These are phyloP conservation scores for Hansenula sp. DNA, from an alignment of 1,139 yeast species.

Conservation along the genomic window DNA sequence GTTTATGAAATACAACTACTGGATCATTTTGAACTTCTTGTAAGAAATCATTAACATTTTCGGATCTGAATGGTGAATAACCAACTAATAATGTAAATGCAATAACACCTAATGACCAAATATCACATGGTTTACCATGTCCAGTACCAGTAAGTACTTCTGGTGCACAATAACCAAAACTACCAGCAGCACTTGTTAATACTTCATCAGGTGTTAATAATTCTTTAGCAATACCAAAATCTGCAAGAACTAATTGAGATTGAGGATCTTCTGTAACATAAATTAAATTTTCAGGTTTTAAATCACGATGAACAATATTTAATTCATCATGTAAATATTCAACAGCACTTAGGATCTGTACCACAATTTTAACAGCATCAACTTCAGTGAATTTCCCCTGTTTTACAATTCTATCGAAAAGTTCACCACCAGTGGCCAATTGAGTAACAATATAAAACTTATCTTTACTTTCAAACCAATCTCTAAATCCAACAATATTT, in stretches of 20 bases:
- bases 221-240: constrained; percentile 87
- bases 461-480: constrained; percentile 85
- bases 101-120: constrained; percentile 91
- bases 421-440: constrained; percentile 87
- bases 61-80: constrained; percentile 87
- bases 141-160: constrained; percentile 76
- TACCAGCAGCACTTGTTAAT: constrained; percentile 78
- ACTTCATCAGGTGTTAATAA: constrained; percentile 55
- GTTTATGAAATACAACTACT: constrained; percentile 75
- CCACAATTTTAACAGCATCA: constrained; percentile 70
- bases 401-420: constrained; percentile 76
- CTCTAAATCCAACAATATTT: constrained; percentile 76
- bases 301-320: constrained; percentile 84
- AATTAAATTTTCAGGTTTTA: constrained; percentile 85
- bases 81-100: constrained; percentile 90
- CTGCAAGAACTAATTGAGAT: constrained; percentile 78
- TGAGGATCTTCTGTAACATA: constrained; percentile 50
- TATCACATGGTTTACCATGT: constrained; percentile 89
- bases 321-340: constrained; percentile 59
- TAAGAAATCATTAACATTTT: constrained; percentile 74
- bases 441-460: constrained; percentile 71
- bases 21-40: constrained; percentile 70
- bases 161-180: constrained; percentile 93
- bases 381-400: constrained; percentile 78
- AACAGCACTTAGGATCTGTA: constrained; percentile 71